Conservation (phyloP, 2,329 filamentous ascomycete species). For the Botrytis sinoallii region DNA sequence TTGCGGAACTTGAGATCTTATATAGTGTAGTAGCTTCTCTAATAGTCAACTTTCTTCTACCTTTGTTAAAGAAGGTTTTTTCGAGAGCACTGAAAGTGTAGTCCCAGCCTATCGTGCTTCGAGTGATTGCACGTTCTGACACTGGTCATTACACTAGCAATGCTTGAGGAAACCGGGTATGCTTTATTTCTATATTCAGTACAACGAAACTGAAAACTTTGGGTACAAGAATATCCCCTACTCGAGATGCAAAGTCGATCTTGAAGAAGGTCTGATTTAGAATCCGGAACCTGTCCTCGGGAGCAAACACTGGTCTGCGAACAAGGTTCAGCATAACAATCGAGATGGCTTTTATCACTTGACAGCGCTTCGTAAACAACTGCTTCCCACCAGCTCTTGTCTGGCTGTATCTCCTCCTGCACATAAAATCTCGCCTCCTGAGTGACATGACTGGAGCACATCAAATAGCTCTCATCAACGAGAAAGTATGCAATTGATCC, state of each 20-base stretch:
- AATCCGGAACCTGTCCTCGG: not conserved
- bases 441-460: not conserved
- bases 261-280: not conserved
- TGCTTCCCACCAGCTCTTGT: not conserved
- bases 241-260: not conserved
- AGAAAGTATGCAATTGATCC: not conserved
- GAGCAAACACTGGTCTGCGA: not conserved
- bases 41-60: not conserved
- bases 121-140: not conserved
- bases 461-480: not conserved
- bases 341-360: not conserved
- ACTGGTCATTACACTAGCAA: not conserved
- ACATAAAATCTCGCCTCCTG: not conserved
- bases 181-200: not conserved
- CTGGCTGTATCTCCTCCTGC: not conserved
- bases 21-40: not conserved
- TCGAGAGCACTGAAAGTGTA: not conserved
- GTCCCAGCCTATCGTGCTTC: not conserved
- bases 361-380: fast-evolving
- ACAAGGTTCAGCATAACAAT: not conserved
- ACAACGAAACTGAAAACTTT: fast-evolving
- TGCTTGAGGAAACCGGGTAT: not conserved
- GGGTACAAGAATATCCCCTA: not conserved
- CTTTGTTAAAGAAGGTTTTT: fast-evolving
- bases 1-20: not conserved